A percentile compares a stretch with the other conserved stretches of the same genome.
These are phyloP conservation scores for Paraphoma sp. DNA, from an alignment of 2,329 filamentous ascomycete species.

Conservation along the genomic window DNA sequence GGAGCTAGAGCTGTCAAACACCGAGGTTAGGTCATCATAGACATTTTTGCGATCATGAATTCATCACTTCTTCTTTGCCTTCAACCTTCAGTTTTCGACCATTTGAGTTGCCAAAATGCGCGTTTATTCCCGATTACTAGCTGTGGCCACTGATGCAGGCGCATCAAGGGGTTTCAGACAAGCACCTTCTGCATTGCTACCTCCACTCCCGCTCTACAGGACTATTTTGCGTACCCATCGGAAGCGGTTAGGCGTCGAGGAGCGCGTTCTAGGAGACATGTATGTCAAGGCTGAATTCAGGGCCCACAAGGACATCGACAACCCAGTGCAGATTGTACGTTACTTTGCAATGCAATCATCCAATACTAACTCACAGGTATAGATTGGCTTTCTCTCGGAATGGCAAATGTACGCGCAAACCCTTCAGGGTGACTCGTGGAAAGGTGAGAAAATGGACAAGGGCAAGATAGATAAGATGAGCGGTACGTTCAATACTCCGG, in stretches of 20 bases:
- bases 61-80: conserved; percentile 14
- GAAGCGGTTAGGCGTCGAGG: conserved; percentile 73
- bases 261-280: conserved; percentile 84
- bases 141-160: conserved; percentile 44
- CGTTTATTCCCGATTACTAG: conserved; percentile 35
- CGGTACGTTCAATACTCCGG: conserved; percentile 63
- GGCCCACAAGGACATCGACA: conserved; percentile 82
- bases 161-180: conserved; percentile 44
- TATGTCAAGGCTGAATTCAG: conserved; percentile 95
- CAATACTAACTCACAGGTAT: conserved; percentile 9
- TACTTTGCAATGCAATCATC: neutral
- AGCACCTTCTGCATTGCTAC: conserved; percentile 73
- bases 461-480: conserved; percentile 92
- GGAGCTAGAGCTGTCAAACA: conserved; percentile 19
- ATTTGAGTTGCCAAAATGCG: conserved; percentile 32
- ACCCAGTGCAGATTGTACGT: conserved; percentile 86
- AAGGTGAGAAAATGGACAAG: conserved; percentile 81
- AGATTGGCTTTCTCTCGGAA: conserved; percentile 95
- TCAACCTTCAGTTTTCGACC: neutral
- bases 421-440: conserved; percentile 86
- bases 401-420: conserved; percentile 97
- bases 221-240: conserved; percentile 86
- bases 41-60: conserved; percentile 9
- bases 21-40: conserved; percentile 35
- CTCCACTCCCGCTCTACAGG: conserved; percentile 88